Conservation (phyloP, 768 basidiomycete species). For the Boletellus sp. region DNA sequence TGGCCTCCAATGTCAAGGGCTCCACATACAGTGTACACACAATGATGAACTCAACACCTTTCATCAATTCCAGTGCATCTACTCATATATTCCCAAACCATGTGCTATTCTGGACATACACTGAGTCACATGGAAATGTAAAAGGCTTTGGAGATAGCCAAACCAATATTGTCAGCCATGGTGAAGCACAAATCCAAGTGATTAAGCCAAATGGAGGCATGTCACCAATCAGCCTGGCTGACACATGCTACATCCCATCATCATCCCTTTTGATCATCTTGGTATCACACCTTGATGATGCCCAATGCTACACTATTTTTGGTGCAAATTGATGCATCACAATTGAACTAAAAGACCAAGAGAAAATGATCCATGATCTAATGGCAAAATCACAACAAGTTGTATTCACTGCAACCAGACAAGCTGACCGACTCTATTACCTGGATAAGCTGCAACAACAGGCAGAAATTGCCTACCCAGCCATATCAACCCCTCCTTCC, state of each 20-base stretch:
- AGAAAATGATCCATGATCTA: background rate
- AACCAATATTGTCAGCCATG: background rate
- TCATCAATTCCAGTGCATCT: background rate
- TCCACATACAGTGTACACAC: background rate
- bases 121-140: background rate
- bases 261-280: background rate
- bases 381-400: background rate
- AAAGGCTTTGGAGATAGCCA: background rate
- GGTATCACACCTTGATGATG: background rate
- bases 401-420: background rate
- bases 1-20: too few species aligned
- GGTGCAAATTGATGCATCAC: background rate
- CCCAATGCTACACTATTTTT: background rate
- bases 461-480: background rate
- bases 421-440: background rate
- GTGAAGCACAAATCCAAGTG: background rate
- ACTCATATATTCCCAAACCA: background rate
- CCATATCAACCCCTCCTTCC: background rate
- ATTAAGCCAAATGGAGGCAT: background rate
- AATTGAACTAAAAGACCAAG: background rate
- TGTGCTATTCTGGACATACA: background rate
- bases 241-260: background rate
- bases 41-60: background rate
- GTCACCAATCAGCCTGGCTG: background rate
- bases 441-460: background rate